These are phyloP conservation scores for Bipolaris oryzae DNA, from an alignment of 2,329 filamentous ascomycete species.

Conservation along the genomic window DNA sequence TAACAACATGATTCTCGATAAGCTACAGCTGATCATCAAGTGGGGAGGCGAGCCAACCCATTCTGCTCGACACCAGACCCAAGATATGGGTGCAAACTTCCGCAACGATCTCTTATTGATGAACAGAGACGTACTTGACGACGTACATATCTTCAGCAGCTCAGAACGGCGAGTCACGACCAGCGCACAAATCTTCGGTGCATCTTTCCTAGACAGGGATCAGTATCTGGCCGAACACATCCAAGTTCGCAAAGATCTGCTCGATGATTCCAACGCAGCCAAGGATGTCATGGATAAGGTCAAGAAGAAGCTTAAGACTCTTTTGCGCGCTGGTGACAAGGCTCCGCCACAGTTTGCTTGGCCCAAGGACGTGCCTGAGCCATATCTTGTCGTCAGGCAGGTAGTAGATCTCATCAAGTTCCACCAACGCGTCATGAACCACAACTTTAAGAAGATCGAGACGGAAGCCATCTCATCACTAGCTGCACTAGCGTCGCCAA, in stretches of 20 bases:
- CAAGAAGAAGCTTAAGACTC: constrained; percentile 97
- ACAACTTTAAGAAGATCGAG: constrained; percentile 85
- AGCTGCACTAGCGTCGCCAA: constrained; percentile 47
- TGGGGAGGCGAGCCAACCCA: constrained; percentile 99
- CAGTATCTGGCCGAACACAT: constrained; percentile 87
- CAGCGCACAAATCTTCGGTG: constrained; percentile 94
- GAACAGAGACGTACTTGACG: constrained; percentile 88
- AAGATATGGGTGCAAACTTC: constrained; percentile 95
- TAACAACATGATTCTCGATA: constrained; percentile 91
- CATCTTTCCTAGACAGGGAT: constrained; percentile 84
- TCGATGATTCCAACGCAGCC: constrained; percentile 97
- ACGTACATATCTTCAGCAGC: constrained; percentile 94
- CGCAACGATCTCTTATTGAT: constrained; percentile 90
- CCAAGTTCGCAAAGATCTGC: constrained; percentile 86
- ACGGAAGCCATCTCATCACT: constrained; percentile 68
- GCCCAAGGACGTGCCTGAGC: constrained; percentile 92
- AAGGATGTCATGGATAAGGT: constrained; percentile 99
- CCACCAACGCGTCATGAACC: constrained; percentile 90
- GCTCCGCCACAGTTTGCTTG: constrained; percentile 97
- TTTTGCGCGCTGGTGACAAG: constrained; percentile 89
- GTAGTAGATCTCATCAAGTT: constrained; percentile 98
- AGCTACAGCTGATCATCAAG: constrained; percentile 96
- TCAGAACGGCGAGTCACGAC: constrained; percentile 94
- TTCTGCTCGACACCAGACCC: constrained; percentile 92
- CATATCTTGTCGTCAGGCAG: constrained; percentile 86